Evolutionary conservation across 2,329 filamentous ascomycete genomes (phyloP), one percentile per base, ranked within the genome.

Genomic region (Penicillium sp.): DNA sequence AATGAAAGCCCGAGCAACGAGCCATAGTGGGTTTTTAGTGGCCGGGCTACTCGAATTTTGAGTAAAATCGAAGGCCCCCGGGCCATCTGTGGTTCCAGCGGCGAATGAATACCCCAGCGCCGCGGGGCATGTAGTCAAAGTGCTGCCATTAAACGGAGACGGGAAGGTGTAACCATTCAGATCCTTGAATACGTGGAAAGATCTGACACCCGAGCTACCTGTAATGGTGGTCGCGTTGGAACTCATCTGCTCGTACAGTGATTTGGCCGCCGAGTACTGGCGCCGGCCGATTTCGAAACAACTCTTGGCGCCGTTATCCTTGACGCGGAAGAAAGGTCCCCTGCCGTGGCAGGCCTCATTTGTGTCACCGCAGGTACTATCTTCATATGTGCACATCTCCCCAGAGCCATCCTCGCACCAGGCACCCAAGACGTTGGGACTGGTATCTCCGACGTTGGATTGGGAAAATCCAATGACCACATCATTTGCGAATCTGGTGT

Each of bases 391-490:
- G 58, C 77, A 80, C 55, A 68, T 62, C 21, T 76, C 73, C 21
- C 87, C 89, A 7, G 89, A 86, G 3, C 90, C 90, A 70, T 95
- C 92, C 71, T 97, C 92, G 65, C 93, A 97, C 79, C 86, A 96
- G 1, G 93, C 91, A 1, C 93, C 93, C 6, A 91, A 81, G 0
- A 93, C 85, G 66, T 97, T 97, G 2, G 93, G 93, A 1, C 88
- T 90, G 0, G 92, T 96, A 68, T 98, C 93, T 22, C 91, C 93
- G 21, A 96, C 91, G 63, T 89, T 96, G 11, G 93, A 86, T 72
- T 97, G 93, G 1, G 91, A 95, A 73, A 97, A 98, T 5, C 91
- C 93, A 3, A 93, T 92, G 1, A 97, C 90, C 65, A 96, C 96
- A 10, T 82, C 84, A 2, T 85, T 78, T 0, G 84, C 82, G 33